Percentiles rank a stretch among this genome's conserved stretches.
Evolutionary conservation across 1,284 basidiomycete genomes (phyloP).

Genomic region (Trichosporon ovoides): DNA sequence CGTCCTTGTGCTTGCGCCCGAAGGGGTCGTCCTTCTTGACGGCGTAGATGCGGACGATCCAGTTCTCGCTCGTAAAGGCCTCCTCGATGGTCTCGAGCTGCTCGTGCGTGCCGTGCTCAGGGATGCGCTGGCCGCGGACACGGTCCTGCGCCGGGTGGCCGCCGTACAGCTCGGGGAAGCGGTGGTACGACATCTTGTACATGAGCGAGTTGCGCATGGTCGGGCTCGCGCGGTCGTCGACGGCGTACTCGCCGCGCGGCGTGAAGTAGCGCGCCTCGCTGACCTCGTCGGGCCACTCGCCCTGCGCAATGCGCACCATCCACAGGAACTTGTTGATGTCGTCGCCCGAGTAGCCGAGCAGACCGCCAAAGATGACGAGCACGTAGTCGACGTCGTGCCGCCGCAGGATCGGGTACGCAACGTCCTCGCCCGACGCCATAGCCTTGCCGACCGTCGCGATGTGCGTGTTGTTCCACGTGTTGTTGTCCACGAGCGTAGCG

Average conservation of each 20-base stretch:
- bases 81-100: conserved; percentile 83
- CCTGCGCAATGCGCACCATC: conserved; percentile 97
- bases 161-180: conserved; percentile 82
- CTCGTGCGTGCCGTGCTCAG: conserved; percentile 59
- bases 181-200: conserved; percentile 98
- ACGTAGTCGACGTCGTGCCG: conserved; percentile 99
- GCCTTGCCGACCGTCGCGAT: conserved; percentile 97
- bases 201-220: conserved; percentile 96
- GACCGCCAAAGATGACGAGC: conserved; percentile 93
- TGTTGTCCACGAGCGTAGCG: conserved; percentile 82
- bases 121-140: conserved; percentile 74
- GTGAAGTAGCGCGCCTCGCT: conserved; percentile 94
- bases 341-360: conserved; percentile 95
- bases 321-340: conserved; percentile 99
- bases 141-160: conserved; percentile 68
- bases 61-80: conserved; percentile 95
- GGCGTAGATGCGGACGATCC: conserved; percentile 95
- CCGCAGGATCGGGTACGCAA: conserved; percentile 91
- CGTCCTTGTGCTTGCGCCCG: conserved; percentile 78
- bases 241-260: conserved; percentile 83
- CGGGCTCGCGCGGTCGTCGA: conserved; percentile 78
- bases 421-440: conserved; percentile 90
- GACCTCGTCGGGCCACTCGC: conserved; percentile 98
- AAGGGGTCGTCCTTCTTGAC: conserved; percentile 92
- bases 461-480: conserved; percentile 99